These are phyloP conservation scores for Pilobolus umbonatus DNA, from an alignment of 192 early-diverging fungal genomes.

Conservation along the genomic window DNA sequence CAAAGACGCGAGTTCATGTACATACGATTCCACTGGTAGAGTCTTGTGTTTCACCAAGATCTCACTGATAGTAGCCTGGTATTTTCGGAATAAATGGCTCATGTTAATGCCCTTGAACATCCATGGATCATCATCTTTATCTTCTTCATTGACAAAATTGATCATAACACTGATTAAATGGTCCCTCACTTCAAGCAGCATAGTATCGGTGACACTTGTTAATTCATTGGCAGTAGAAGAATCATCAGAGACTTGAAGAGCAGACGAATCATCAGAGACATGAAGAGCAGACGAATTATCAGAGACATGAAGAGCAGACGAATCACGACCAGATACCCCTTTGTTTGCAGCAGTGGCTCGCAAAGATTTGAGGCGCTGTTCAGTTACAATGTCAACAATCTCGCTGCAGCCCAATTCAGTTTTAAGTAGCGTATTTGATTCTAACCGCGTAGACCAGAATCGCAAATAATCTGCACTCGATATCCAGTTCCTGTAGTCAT, in stretches of 20 bases:
- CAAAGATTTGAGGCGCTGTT: slow-evolving; percentile 14
- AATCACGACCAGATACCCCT: not conserved
- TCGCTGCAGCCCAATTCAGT: slow-evolving; percentile 6
- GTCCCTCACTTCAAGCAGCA: slow-evolving; percentile 2
- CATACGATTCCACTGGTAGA: slow-evolving; percentile 3
- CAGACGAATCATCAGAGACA: not conserved
- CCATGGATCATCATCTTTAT: slow-evolving; percentile 3
- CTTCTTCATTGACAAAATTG: slow-evolving; percentile 3
- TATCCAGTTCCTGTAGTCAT: slow-evolving; percentile 14
- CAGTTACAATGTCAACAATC: slow-evolving; percentile 14
- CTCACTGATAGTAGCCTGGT: slow-evolving; percentile 3
- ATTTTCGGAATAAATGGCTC: slow-evolving; percentile 6
- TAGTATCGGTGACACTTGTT: slow-evolving; percentile 2
- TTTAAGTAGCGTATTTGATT: not conserved
- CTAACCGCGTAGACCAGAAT: slow-evolving; percentile 5
- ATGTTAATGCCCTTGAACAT: slow-evolving; percentile 6
- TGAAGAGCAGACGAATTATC: slow-evolving; percentile 1
- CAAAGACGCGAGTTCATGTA: not conserved
- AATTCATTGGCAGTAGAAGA: slow-evolving; percentile 1
- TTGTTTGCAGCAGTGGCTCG: slow-evolving; percentile 12
- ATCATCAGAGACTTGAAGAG: not conserved
- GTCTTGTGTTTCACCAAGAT: slow-evolving; percentile 4
- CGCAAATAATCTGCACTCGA: slow-evolving; percentile 15
- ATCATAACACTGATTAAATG: slow-evolving; percentile 6
- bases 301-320: not conserved